A percentile compares a stretch with the other conserved stretches of the same genome.
Evolutionary conservation across 2,329 filamentous ascomycete species (phyloP).

Genomic region (Didymella lethalis): DNA sequence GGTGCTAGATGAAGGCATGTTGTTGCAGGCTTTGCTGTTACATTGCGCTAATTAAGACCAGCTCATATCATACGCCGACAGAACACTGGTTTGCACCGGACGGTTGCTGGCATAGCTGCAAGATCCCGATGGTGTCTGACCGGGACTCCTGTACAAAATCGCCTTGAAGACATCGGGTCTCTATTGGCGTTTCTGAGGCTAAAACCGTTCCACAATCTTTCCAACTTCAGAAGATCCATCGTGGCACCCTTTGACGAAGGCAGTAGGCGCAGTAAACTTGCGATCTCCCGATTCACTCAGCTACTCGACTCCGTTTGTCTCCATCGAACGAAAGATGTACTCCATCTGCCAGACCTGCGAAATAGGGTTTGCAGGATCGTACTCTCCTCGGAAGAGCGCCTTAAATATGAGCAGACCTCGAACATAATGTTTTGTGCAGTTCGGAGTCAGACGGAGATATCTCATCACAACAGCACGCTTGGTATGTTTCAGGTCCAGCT

Average conservation of each 20-base stretch:
- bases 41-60: constrained; percentile 12
- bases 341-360: constrained; percentile 49
- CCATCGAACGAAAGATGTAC: constrained; percentile 53
- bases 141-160: constrained; percentile 61
- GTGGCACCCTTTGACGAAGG: constrained; percentile 50
- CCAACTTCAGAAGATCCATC: constrained; percentile 57
- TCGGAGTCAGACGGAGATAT: constrained; percentile 48
- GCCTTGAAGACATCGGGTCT: constrained; percentile 60
- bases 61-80: constrained; percentile 60
- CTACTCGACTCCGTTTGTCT: constrained; percentile 53
- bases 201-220: constrained; percentile 53
- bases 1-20: constrained; percentile 52
- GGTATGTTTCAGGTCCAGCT: constrained; percentile 58
- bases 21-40: constrained; percentile 5
- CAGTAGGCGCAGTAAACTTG: constrained; percentile 29
- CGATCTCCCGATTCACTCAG: constrained; percentile 34
- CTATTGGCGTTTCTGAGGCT: constrained; percentile 60
- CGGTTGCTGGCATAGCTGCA: constrained; percentile 54
- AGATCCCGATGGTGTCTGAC: constrained; percentile 56
- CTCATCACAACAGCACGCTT: constrained; percentile 51
- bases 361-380: constrained; percentile 37
- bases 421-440: constrained; percentile 52
- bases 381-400: constrained; percentile 43
- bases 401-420: constrained; percentile 44
- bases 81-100: constrained; percentile 55